Conservation (phyloP, 441 rosid genomes). For the Arabidopsis hybrid region DNA sequence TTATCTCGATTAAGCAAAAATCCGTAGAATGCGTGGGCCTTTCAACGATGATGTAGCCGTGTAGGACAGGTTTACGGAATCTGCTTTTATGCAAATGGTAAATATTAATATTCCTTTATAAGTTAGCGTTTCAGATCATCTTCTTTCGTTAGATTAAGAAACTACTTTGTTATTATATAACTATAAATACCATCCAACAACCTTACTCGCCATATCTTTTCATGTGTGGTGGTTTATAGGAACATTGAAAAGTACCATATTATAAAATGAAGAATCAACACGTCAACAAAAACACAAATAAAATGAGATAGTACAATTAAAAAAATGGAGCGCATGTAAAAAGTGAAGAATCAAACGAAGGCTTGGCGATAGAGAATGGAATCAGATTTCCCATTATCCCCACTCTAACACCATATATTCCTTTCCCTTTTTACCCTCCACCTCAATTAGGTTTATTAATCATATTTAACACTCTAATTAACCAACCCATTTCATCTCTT, state of each 20-base stretch:
- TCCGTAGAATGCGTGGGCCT: constrained; percentile 22
- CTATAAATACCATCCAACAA: no score
- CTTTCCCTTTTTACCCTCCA: constrained; percentile 33
- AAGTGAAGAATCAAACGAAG: constrained; percentile 35
- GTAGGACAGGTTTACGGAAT: not conserved
- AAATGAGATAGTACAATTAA: constrained; percentile 18
- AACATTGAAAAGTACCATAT: no score
- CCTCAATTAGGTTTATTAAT: constrained; percentile 7
- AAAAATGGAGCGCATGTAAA: constrained; percentile 26
- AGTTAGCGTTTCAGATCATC: not conserved
- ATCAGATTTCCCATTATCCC: constrained; percentile 59
- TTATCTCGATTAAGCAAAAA: not conserved
- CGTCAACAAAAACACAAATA: not conserved
- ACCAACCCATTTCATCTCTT: not conserved
- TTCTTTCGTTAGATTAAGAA: not conserved
- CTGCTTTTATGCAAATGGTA: constrained; percentile 5
- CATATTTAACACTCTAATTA: not conserved
- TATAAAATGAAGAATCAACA: constrained; percentile 5
- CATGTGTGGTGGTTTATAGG: no score
- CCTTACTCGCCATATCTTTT: no score
- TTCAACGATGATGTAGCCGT: not conserved
- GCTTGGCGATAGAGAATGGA: constrained; percentile 67
- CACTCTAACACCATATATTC: constrained; percentile 38
- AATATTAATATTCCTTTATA: constrained; percentile 2
- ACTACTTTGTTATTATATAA: not conserved